Evolutionary conservation across 225 moss, liverwort and hornwort genomes (phyloP).

Genomic region (Neckera pumila): DNA sequence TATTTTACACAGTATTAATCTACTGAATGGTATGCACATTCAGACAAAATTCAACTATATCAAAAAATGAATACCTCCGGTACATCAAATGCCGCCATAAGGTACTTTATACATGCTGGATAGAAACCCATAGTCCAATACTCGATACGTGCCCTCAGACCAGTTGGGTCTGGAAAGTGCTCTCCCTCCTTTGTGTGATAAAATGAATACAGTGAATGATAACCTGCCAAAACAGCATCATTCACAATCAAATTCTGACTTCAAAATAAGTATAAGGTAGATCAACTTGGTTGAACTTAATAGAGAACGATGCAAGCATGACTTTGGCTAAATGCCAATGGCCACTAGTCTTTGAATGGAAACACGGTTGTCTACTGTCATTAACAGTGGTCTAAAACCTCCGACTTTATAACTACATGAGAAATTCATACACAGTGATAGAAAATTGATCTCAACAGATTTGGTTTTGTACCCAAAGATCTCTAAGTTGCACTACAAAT

Average conservation of each 20-base stretch:
- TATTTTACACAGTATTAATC: not conserved
- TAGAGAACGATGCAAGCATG: not conserved
- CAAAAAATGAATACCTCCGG: constrained; percentile 58
- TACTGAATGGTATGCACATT: not conserved
- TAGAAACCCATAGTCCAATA: constrained; percentile 94
- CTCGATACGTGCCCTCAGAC: constrained; percentile 84
- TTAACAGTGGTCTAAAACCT: not conserved
- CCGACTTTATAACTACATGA: not conserved
- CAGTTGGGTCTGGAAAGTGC: constrained; percentile 98
- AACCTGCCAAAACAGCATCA: constrained; percentile 43
- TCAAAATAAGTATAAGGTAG: not conserved
- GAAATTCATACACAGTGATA: not conserved
- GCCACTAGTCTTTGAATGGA: not conserved
- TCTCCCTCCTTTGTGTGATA: constrained; percentile 94
- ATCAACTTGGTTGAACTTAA: not conserved
- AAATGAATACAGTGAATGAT: constrained; percentile 92
- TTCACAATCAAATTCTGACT: not conserved
- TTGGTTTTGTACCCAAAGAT: not conserved
- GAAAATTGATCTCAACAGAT: not conserved
- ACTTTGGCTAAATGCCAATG: not conserved
- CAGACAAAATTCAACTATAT: not conserved
- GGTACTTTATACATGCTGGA: constrained; percentile 96
- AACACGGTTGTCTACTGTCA: not conserved
- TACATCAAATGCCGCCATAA: constrained; percentile 99
- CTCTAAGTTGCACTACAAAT: not conserved